Evolutionary conservation across 2,329 filamentous ascomycete species (phyloP).

Genomic region (Botrytis squamosa): DNA sequence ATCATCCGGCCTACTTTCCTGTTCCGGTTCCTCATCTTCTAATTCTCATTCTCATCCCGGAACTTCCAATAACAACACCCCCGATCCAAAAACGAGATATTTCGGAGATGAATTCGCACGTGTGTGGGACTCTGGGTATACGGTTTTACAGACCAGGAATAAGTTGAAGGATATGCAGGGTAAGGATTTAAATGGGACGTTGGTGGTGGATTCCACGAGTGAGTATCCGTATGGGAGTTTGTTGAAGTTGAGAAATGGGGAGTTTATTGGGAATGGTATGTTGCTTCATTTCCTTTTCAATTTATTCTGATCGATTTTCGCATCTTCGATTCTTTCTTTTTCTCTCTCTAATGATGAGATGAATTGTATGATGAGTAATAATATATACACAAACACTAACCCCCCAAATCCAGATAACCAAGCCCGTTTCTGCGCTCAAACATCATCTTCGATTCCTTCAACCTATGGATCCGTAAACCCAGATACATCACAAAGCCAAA

Average conservation of each 20-base stretch:
- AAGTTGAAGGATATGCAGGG: background rate
- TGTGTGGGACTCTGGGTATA: background rate
- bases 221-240: slow-evolving; percentile 13
- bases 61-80: fast-evolving
- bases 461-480: background rate
- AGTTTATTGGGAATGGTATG: slow-evolving; percentile 17
- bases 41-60: background rate
- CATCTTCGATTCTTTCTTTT: background rate
- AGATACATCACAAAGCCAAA: background rate
- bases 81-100: background rate
- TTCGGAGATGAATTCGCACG: background rate
- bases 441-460: background rate
- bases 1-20: background rate
- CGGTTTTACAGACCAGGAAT: background rate
- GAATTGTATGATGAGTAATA: too few relatives aligned
- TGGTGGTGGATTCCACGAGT: background rate
- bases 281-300: background rate
- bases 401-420: background rate
- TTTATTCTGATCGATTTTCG: too few relatives aligned
- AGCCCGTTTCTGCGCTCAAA: slow-evolving; percentile 12
- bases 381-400: background rate
- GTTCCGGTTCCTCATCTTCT: background rate
- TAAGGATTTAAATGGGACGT: slow-evolving; percentile 5
- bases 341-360: too few relatives aligned
- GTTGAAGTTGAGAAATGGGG: background rate